A percentile compares a stretch with the other conserved stretches of the same genome.
phyloP scores from a whole-genome alignment of 148 eudicot genomes.

The Arbutus unedo region DNA sequence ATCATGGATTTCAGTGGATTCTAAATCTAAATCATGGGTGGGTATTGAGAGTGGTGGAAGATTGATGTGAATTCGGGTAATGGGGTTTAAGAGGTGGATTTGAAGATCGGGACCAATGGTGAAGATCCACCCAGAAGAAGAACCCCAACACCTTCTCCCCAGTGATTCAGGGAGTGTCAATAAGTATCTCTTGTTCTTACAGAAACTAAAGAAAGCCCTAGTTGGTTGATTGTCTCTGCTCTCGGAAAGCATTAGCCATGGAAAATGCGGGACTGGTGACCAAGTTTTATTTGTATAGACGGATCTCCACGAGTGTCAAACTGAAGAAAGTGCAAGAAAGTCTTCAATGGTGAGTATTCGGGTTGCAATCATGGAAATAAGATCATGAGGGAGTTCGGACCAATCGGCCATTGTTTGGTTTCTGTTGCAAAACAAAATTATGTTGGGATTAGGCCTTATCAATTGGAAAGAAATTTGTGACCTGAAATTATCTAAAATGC shows the following conservation, averaged over 20 bases:
- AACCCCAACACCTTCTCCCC: slow-evolving; percentile 20
- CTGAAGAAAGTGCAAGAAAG: slow-evolving; percentile 19
- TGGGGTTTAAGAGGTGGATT: slow-evolving; percentile 14
- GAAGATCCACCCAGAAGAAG: slow-evolving; percentile 18
- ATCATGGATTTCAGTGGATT: background rate
- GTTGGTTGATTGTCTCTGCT: background rate
- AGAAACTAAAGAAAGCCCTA: slow-evolving; percentile 14
- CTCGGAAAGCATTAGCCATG: slow-evolving; percentile 20
- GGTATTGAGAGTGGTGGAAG: slow-evolving; percentile 10
- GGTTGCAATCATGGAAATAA: slow-evolving; percentile 7
- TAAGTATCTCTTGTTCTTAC: background rate
- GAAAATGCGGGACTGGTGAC: slow-evolving; percentile 12
- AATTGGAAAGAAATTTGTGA: background rate
- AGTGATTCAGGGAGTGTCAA: background rate
- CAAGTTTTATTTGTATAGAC: slow-evolving; percentile 13
- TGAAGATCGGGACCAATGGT: slow-evolving; percentile 4
- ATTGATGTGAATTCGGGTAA: background rate
- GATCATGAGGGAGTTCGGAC: slow-evolving; percentile 21
- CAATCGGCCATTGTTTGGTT: background rate
- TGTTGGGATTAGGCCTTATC: background rate
- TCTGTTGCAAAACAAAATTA: background rate
- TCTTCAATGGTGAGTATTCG: slow-evolving; percentile 12
- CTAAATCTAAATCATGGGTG: background rate
- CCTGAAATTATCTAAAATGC: too few species aligned
- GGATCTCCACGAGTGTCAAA: slow-evolving; percentile 17